Percentiles rank a stretch among this genome's conserved stretches.
Evolutionary conservation across 345 rosid genomes (phyloP).

Genomic region (Populus simonii): DNA sequence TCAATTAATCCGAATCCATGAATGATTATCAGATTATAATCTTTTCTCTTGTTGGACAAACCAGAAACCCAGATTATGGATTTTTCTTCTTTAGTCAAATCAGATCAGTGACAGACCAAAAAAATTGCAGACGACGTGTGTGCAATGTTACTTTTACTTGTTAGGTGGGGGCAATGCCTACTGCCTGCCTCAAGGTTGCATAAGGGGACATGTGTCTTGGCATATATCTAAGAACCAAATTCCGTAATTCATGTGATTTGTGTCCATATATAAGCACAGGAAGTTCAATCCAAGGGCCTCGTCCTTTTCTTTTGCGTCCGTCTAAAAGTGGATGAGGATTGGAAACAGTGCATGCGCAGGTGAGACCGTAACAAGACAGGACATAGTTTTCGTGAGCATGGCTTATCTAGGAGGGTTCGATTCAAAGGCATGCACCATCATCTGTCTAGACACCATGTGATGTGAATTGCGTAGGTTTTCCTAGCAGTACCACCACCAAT

Average conservation of each 20-base stretch:
- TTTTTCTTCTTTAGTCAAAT: no score
- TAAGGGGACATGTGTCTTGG: not conserved
- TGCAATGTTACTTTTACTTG: not conserved
- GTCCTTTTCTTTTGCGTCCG: not conserved
- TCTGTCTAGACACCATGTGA: not conserved
- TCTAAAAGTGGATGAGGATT: not conserved
- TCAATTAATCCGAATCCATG: no score
- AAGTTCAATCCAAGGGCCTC: constrained; percentile 6
- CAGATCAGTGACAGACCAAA: not conserved
- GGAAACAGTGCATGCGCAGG: not conserved
- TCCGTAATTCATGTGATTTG: constrained; percentile 31
- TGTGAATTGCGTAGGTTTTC: no score
- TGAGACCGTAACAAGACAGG: not conserved
- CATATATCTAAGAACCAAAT: not conserved
- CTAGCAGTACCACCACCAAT: not conserved
- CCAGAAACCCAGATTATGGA: no score
- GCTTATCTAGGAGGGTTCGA: not conserved
- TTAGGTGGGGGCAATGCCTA: not conserved
- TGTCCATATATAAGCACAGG: not conserved
- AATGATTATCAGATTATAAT: no score
- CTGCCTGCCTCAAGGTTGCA: no score
- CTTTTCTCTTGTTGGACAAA: no score
- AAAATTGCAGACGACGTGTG: not conserved
- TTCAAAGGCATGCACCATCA: not conserved
- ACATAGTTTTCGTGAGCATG: not conserved